A percentile compares a stretch with the other conserved stretches of the same genome.
phyloP scores from a whole-genome alignment of 73 alveolate species.

The Durusdinium trenchii region DNA sequence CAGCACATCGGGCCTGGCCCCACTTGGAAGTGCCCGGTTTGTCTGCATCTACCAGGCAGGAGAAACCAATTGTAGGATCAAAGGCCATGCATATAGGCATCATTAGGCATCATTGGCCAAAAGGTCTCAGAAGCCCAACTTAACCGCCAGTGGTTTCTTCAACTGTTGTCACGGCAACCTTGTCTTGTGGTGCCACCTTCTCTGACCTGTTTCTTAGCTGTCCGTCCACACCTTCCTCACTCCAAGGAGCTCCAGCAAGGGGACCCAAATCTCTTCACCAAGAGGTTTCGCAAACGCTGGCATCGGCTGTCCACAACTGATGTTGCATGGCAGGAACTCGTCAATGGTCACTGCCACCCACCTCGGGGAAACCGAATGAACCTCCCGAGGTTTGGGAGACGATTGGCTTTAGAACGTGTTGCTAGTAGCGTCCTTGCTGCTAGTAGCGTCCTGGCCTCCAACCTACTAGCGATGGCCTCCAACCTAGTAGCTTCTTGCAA shows the following conservation, averaged over 20 bases:
- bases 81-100: neutral
- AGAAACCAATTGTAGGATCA: neutral
- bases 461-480: too few species aligned
- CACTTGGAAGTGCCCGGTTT: neutral
- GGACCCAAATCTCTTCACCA: constrained; percentile 68
- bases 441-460: too few species aligned
- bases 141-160: too few species aligned
- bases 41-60: neutral
- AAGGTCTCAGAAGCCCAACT: too few species aligned
- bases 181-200: neutral
- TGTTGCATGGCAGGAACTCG: constrained; percentile 40
- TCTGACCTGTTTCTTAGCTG: neutral
- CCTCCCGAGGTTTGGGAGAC: too few species aligned
- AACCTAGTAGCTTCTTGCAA: too few species aligned
- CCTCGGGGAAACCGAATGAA: neutral
- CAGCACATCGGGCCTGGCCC: neutral
- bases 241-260: constrained; percentile 46
- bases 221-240: neutral
- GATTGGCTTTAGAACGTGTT: too few species aligned
- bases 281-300: constrained; percentile 23
- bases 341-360: constrained; percentile 31
- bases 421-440: too few species aligned
- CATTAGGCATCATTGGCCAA: neutral
- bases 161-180: too few species aligned
- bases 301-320: neutral